These are phyloP conservation scores for Aspergillus sp. DNA, from an alignment of 2,329 filamentous ascomycete genomes.

Conservation along the genomic window DNA sequence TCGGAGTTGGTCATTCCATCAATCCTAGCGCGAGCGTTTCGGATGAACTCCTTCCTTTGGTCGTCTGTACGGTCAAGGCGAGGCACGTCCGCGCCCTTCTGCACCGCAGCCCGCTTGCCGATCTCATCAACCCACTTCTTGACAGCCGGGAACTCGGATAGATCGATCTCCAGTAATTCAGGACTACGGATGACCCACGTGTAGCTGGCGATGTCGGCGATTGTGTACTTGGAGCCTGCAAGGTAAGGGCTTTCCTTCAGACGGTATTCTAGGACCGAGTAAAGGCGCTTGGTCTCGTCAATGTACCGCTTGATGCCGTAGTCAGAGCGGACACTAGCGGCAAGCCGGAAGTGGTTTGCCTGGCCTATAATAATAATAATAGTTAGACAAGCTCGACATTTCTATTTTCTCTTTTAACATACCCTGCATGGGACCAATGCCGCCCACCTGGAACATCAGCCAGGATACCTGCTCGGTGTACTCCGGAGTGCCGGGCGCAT, in stretches of 20 bases:
- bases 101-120: constrained; percentile 27
- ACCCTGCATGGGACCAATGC: constrained; percentile 43
- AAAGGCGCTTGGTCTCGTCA: constrained; percentile 50
- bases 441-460: constrained; percentile 48
- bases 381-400: too few species aligned
- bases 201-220: constrained; percentile 50
- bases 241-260: constrained; percentile 44
- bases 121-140: constrained; percentile 34
- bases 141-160: constrained; percentile 32
- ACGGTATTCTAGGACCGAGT: constrained; percentile 46
- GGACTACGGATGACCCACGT: constrained; percentile 39
- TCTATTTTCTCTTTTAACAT: background rate
- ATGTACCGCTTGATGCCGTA: constrained; percentile 50
- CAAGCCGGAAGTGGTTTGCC: constrained; percentile 50
- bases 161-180: constrained; percentile 26
- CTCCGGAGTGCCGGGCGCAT: constrained; percentile 41
- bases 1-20: background rate
- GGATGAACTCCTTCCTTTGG: background rate
- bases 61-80: background rate
- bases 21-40: background rate
- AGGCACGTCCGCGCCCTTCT: constrained; percentile 16
- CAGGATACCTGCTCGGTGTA: constrained; percentile 48
- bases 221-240: constrained; percentile 48
- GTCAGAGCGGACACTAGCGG: constrained; percentile 43
- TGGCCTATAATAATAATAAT: constrained; percentile 31